Percentiles rank a stretch among this genome's conserved stretches.
phyloP scores from a whole-genome alignment of 2,329 filamentous ascomycete species.

The Epichloe sp. region DNA sequence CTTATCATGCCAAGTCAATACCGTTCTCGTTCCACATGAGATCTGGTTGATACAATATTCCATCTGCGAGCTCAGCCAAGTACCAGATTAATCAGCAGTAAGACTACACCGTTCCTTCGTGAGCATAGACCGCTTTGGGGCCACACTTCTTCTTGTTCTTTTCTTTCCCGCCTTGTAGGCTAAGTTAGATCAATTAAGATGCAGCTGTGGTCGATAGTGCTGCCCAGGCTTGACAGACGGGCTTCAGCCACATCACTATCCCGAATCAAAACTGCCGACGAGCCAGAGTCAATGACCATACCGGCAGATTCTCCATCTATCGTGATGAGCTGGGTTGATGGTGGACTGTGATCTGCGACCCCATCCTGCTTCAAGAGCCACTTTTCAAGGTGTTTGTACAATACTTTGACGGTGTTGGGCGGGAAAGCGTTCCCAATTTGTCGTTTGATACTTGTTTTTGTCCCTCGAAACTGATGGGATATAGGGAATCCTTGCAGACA shows the following conservation, averaged over 20 bases:
- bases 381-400: constrained; percentile 34
- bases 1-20: not conserved
- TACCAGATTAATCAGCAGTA: not conserved
- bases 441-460: constrained; percentile 30
- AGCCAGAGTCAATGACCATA: constrained; percentile 9
- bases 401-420: constrained; percentile 36
- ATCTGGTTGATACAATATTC: not conserved
- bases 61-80: not conserved
- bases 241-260: not conserved
- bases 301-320: constrained; percentile 8
- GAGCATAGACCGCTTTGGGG: not conserved
- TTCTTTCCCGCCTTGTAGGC: not conserved
- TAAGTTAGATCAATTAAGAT: not conserved
- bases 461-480: constrained; percentile 41
- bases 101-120: not conserved
- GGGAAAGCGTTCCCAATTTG: constrained; percentile 77
- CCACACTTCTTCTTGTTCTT: not conserved
- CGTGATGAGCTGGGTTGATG: constrained; percentile 11
- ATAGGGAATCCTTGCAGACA: constrained; percentile 56
- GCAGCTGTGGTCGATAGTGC: not conserved
- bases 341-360: constrained; percentile 11
- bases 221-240: not conserved
- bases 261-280: not conserved
- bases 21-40: not conserved
- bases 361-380: constrained; percentile 33